Percentiles rank a stretch among this genome's conserved stretches.
phyloP scores from a whole-genome alignment of 495 filamentous ascomycete species.

The Penicillium odoratum region DNA sequence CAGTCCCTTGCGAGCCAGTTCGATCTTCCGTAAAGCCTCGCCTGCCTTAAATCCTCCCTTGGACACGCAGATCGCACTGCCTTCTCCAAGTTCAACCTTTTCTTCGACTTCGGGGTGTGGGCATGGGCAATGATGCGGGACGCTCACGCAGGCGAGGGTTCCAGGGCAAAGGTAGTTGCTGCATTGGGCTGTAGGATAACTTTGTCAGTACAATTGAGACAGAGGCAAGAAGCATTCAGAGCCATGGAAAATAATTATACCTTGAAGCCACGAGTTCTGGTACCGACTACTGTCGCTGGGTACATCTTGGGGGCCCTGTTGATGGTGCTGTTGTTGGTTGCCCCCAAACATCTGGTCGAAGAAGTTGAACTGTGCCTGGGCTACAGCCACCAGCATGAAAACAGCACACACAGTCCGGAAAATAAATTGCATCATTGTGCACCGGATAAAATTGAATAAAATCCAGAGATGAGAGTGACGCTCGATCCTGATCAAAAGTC shows the following conservation, averaged over 20 bases:
- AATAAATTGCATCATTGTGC: conserved; percentile 31
- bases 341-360: conserved; percentile 83
- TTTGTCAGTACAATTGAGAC: neutral
- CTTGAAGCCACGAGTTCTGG: conserved; percentile 64
- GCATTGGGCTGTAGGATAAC: conserved; percentile 59
- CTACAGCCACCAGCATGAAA: conserved; percentile 49
- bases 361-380: conserved; percentile 77
- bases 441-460: neutral
- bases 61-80: conserved; percentile 75
- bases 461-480: neutral
- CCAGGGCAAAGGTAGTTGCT: conserved; percentile 89
- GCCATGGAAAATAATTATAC: conserved; percentile 35
- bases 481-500: neutral
- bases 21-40: conserved; percentile 74
- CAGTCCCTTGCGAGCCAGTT: conserved; percentile 79
- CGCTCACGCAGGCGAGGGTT: conserved; percentile 86
- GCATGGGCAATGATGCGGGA: conserved; percentile 94
- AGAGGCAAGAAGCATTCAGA: neutral
- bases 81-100: conserved; percentile 84
- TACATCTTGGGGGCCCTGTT: conserved; percentile 65
- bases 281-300: conserved; percentile 78
- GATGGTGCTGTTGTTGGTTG: conserved; percentile 57
- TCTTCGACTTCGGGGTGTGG: conserved; percentile 78
- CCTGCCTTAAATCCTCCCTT: conserved; percentile 78
- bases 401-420: conserved; percentile 39